Percentiles rank a stretch among this genome's conserved stretches.
These are phyloP conservation scores for barley (Hordeum vulgare) DNA, from an alignment of 176 grass and related monocot species.

Conservation along the genomic window MorexV3_pseudomolecules_assembly NC_058521.1:405794064-405794563, in stretches of 20 bases:
- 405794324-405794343: neutral
- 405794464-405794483: no score
- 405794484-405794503: no score
- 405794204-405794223: neutral
- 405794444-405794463: no score
- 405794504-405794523: no score
- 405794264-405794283: neutral
- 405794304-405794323: neutral
- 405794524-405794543: no score
- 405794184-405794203: neutral
- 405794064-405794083: constrained; percentile 32
- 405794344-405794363: no score
- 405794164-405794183: neutral
- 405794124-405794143: neutral
- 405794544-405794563: no score
- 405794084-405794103: neutral
- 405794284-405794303: neutral
- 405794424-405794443: no score
- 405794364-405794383: no score
- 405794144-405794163: neutral
- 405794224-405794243: neutral
- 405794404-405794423: no score
- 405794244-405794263: neutral
- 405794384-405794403: no score
- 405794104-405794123: neutral